phyloP scores from a whole-genome alignment of 148 eudicot genomes.

The Nyssa sinensis region DNA sequence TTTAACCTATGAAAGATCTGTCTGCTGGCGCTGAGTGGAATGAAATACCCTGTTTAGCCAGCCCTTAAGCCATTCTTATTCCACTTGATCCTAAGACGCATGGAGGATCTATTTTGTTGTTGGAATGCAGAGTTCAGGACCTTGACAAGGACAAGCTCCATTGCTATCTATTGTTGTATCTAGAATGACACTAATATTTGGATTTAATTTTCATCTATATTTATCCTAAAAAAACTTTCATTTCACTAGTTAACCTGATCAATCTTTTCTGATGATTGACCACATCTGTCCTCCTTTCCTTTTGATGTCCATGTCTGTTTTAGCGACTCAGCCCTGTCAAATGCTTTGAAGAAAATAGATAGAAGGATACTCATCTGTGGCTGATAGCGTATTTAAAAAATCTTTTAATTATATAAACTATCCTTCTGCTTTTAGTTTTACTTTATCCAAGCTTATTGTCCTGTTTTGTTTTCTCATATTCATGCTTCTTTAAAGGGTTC shows the following conservation, averaged over 20 bases:
- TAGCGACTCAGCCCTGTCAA: background rate
- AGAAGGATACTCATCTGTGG: background rate
- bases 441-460: background rate
- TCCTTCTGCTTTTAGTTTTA: background rate
- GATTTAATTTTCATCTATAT: background rate
- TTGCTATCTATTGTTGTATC: background rate
- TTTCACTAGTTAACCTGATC: background rate
- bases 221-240: too few relatives aligned
- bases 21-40: background rate
- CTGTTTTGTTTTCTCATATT: background rate
- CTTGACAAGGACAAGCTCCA: background rate
- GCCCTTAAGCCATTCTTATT: too few relatives aligned
- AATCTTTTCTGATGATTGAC: background rate
- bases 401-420: background rate
- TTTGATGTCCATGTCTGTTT: background rate
- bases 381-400: background rate
- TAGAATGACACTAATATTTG: background rate
- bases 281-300: background rate
- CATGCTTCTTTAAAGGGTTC: constrained; percentile 1
- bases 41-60: background rate
- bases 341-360: background rate
- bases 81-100: background rate
- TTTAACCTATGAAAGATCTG: background rate
- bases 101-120: background rate
- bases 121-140: background rate